Evolutionary conservation across 2,329 filamentous ascomycete species (phyloP).

Genomic region (Pseudovirgaria hyperparasitica): DNA sequence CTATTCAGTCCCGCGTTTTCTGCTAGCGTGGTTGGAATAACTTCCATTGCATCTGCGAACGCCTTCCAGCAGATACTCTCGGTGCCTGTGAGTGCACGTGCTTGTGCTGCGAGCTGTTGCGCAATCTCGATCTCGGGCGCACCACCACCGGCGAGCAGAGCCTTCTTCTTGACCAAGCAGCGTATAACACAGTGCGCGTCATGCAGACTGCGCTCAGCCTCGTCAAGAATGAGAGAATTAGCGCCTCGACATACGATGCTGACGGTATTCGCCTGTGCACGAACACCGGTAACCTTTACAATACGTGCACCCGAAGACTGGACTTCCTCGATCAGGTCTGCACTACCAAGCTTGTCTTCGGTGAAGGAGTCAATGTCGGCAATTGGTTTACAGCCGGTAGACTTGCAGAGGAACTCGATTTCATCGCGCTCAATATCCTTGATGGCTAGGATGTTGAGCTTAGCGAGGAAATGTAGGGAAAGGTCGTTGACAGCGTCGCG

Average conservation of each 20-base stretch:
- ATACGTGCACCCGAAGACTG: constrained; percentile 79
- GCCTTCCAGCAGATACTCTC: constrained; percentile 99
- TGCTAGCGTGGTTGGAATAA: constrained; percentile 89
- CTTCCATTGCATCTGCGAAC: constrained; percentile 94
- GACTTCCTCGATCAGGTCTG: constrained; percentile 87
- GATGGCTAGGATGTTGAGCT: constrained; percentile 86
- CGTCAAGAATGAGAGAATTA: constrained; percentile 87
- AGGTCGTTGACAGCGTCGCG: constrained; percentile 96
- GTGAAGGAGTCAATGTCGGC: constrained; percentile 97
- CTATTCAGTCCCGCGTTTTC: constrained; percentile 97
- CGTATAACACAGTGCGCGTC: constrained; percentile 96
- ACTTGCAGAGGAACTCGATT: constrained; percentile 97
- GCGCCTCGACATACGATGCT: constrained; percentile 91
- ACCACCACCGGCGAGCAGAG: constrained; percentile 93
- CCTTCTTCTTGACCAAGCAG: constrained; percentile 97
- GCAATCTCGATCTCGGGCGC: constrained; percentile 96
- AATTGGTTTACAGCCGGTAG: constrained; percentile 95
- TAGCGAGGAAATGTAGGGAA: constrained; percentile 92
- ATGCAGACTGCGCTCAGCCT: constrained; percentile 92
- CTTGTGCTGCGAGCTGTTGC: constrained; percentile 67
- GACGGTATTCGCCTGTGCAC: constrained; percentile 70
- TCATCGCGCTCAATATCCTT: constrained; percentile 99
- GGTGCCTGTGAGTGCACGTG: constrained; percentile 74
- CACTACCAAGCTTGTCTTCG: constrained; percentile 91
- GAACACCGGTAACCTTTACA: constrained; percentile 90